A percentile compares a stretch with the other conserved stretches of the same genome.
Conservation (phyloP, 2,329 filamentous ascomycete genomes). For the Neonectria sp. region DNA sequence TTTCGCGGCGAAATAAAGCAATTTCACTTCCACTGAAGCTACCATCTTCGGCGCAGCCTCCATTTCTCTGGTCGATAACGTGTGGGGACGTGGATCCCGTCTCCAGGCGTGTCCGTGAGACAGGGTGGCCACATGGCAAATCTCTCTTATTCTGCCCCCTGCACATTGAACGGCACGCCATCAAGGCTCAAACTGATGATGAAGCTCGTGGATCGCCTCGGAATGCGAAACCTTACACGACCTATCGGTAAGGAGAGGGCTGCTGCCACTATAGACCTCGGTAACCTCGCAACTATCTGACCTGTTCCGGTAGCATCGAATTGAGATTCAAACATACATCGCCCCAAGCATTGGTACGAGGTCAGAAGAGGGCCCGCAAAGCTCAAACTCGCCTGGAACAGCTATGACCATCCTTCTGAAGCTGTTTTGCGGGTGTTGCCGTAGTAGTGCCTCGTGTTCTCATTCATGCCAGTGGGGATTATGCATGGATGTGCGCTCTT, state of each 20-base stretch:
- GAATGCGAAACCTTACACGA: not conserved
- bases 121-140: slow-evolving; percentile 47
- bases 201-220: not conserved
- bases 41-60: slow-evolving; percentile 20
- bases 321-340: not conserved
- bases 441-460: too few relatives aligned
- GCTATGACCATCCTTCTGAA: slow-evolving; percentile 11
- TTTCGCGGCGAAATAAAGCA: slow-evolving; percentile 45
- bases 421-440: not conserved
- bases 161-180: slow-evolving; percentile 8
- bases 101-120: slow-evolving; percentile 31
- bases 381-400: slow-evolving; percentile 29
- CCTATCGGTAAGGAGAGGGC: slow-evolving; percentile 14
- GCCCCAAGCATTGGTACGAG: not conserved
- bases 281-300: not conserved
- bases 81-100: slow-evolving; percentile 34
- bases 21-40: slow-evolving; percentile 41
- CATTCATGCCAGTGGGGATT: not conserved
- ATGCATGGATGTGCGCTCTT: not conserved
- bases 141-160: slow-evolving; percentile 19
- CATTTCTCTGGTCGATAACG: slow-evolving; percentile 2
- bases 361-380: slow-evolving; percentile 9
- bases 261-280: slow-evolving; percentile 1
- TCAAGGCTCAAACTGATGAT: not conserved
- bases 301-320: not conserved